A percentile compares a stretch with the other conserved stretches of the same genome.
Evolutionary conservation across 2,329 filamentous ascomycete genomes (phyloP).

Genomic region (Ploettnerulaceae sp.): DNA sequence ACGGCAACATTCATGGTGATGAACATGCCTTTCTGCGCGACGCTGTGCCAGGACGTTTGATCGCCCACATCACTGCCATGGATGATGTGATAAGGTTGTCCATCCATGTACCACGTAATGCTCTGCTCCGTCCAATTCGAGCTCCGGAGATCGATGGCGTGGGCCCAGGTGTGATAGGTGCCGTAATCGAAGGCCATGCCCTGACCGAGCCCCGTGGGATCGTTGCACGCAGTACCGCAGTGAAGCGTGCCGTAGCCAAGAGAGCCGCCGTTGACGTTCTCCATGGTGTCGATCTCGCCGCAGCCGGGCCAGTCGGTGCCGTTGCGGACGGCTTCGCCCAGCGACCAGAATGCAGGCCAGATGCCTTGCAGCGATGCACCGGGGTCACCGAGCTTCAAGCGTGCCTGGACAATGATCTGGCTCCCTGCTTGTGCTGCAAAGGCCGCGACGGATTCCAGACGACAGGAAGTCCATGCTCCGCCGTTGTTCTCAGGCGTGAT

Average conservation of each 20-base stretch:
- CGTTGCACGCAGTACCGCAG: conserved; percentile 20
- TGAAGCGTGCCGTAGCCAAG: conserved; percentile 22
- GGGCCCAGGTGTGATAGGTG: conserved; percentile 22
- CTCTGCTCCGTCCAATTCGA: conserved; percentile 23
- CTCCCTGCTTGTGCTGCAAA: conserved; percentile 16
- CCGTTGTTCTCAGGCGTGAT: conserved; percentile 17
- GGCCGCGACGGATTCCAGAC: conserved; percentile 17
- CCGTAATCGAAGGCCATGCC: conserved; percentile 17
- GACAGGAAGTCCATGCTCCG: conserved; percentile 26
- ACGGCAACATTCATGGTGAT: conserved; percentile 25
- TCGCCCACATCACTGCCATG: conserved; percentile 19
- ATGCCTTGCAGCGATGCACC: conserved; percentile 20
- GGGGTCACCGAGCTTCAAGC: conserved; percentile 19
- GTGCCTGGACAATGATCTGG: conserved; percentile 22
- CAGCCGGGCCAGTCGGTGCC: conserved; percentile 21
- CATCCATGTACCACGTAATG: conserved; percentile 25
- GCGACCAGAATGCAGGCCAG: conserved; percentile 27
- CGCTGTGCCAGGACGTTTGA: conserved; percentile 11
- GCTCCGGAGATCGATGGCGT: conserved; percentile 21
- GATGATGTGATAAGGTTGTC: conserved; percentile 16
- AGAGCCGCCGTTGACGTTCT: conserved; percentile 20
- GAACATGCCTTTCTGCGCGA: conserved; percentile 16
- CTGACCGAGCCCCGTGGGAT: conserved; percentile 12
- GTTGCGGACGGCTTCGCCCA: conserved; percentile 17
- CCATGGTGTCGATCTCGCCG: conserved; percentile 28